phyloP scores from a whole-genome alignment of 1,139 yeast species.

The Eremothecium coryli region DNA sequence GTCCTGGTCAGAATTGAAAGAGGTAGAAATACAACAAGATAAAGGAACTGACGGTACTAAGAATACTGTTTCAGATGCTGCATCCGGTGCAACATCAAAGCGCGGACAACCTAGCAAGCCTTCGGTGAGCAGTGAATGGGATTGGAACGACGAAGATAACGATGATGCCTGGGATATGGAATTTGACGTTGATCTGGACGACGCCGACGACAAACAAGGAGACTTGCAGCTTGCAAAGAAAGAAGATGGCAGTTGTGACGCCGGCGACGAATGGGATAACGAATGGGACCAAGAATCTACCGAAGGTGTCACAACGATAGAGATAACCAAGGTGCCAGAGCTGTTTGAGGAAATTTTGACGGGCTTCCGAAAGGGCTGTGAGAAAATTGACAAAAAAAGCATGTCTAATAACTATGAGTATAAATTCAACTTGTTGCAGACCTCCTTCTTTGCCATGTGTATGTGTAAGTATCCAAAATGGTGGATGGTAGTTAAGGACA shows the following conservation, averaged over 20 bases:
- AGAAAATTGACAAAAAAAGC: slow-evolving; percentile 11
- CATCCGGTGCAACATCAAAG: neutral
- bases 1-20: slow-evolving; percentile 7
- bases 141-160: slow-evolving; percentile 19
- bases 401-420: slow-evolving; percentile 10
- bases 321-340: slow-evolving; percentile 17
- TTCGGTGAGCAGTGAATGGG: slow-evolving; percentile 16
- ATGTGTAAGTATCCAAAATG: slow-evolving; percentile 20
- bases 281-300: slow-evolving; percentile 23
- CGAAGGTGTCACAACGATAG: slow-evolving; percentile 9
- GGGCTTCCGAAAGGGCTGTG: slow-evolving; percentile 14
- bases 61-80: neutral
- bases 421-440: slow-evolving; percentile 26
- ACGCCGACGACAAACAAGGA: slow-evolving; percentile 4
- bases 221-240: neutral
- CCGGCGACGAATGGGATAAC: slow-evolving; percentile 24
- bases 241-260: slow-evolving; percentile 6
- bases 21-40: slow-evolving; percentile 1
- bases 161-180: slow-evolving; percentile 19
- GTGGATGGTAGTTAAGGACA: slow-evolving; percentile 26
- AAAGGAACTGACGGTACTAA: neutral
- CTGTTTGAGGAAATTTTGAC: slow-evolving; percentile 10
- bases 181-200: slow-evolving; percentile 19
- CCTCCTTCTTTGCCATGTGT: slow-evolving; percentile 23
- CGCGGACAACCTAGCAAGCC: neutral